Percentiles rank a stretch among this genome's conserved stretches.
Conservation (phyloP, 306 rosid species). For the Astragalus glycyphyllos region DNA sequence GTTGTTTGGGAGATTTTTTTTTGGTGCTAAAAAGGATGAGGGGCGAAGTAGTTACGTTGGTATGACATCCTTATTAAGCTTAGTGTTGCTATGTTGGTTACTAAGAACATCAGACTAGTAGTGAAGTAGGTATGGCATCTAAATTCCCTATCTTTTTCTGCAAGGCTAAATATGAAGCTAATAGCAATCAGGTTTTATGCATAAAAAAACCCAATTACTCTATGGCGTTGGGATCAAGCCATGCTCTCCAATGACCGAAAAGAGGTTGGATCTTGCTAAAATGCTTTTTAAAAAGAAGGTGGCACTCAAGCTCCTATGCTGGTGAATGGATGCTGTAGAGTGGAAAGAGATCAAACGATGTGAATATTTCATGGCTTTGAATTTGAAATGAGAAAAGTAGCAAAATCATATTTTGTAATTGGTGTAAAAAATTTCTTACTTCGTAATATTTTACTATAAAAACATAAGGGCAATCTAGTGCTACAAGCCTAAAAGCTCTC, state of each 20-base stretch:
- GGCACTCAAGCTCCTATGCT: neutral
- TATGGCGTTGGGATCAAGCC: neutral
- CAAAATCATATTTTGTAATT: neutral
- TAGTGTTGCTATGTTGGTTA: slow-evolving; percentile 4
- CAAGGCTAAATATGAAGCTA: slow-evolving; percentile 14
- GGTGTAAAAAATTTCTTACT: neutral
- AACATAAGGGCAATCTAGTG: neutral
- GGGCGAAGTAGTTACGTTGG: too few species aligned
- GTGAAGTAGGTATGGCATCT: slow-evolving; percentile 1
- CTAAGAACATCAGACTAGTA: slow-evolving; percentile 20
- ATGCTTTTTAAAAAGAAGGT: slow-evolving; percentile 9
- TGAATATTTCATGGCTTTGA: neutral
- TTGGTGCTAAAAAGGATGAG: slow-evolving; percentile 1
- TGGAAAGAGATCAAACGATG: neutral
- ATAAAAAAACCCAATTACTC: slow-evolving; percentile 1
- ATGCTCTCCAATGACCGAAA: neutral
- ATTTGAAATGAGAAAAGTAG: slow-evolving; percentile 5
- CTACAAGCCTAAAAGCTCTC: neutral
- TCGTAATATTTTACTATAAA: neutral
- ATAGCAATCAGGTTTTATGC: slow-evolving; percentile 6
- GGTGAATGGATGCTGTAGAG: neutral
- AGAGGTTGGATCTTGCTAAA: slow-evolving; percentile 10
- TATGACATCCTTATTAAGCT: neutral
- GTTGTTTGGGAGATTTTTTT: slow-evolving; percentile 8
- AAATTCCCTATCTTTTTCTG: neutral